Percentiles rank a stretch among this genome's conserved stretches.
Evolutionary conservation across 2,329 filamentous ascomycete species (phyloP).

Genomic region (Hymenoscyphus scutula): DNA sequence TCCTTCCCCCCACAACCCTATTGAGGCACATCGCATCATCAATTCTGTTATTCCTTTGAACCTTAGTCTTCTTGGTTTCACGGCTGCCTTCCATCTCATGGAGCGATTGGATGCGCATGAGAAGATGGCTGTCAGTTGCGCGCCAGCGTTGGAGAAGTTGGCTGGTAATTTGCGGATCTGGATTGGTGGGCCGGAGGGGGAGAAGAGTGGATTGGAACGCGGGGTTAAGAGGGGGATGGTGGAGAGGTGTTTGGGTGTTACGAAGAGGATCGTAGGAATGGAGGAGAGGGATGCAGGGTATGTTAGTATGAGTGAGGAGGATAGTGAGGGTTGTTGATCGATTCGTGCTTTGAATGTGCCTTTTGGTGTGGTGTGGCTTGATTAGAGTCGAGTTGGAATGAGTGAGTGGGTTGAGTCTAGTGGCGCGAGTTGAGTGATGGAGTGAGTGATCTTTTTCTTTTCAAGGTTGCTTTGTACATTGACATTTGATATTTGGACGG

Average conservation of each 20-base stretch:
- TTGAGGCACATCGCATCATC: slow-evolving; percentile 48
- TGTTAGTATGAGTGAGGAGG: slow-evolving; percentile 52
- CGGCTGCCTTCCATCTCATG: slow-evolving; percentile 58
- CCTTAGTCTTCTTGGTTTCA: slow-evolving; percentile 54
- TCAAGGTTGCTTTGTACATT: too few species aligned
- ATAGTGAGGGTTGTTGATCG: slow-evolving; percentile 30
- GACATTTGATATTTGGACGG: too few species aligned
- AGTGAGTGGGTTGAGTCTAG: too few species aligned
- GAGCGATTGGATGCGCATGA: slow-evolving; percentile 49
- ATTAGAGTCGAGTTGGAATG: too few species aligned
- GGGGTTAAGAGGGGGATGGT: slow-evolving; percentile 54
- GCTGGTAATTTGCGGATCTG: slow-evolving; percentile 59
- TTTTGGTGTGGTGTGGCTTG: too few species aligned
- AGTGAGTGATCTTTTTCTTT: too few species aligned
- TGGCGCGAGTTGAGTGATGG: too few species aligned
- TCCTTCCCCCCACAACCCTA: slow-evolving; percentile 41
- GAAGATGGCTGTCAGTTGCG: slow-evolving; percentile 47
- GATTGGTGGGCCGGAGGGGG: slow-evolving; percentile 54
- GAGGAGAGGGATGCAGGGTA: slow-evolving; percentile 62
- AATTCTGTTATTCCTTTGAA: slow-evolving; percentile 41
- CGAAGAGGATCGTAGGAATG: slow-evolving; percentile 58
- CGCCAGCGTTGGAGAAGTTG: slow-evolving; percentile 52
- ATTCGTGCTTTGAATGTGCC: not conserved
- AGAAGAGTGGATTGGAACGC: slow-evolving; percentile 49
- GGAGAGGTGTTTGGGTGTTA: slow-evolving; percentile 54